Evolutionary conservation across 805 yeast species (phyloP), one percentile per base, ranked within the genome.

Genomic region (Metschnikowia henanensis): DNA sequence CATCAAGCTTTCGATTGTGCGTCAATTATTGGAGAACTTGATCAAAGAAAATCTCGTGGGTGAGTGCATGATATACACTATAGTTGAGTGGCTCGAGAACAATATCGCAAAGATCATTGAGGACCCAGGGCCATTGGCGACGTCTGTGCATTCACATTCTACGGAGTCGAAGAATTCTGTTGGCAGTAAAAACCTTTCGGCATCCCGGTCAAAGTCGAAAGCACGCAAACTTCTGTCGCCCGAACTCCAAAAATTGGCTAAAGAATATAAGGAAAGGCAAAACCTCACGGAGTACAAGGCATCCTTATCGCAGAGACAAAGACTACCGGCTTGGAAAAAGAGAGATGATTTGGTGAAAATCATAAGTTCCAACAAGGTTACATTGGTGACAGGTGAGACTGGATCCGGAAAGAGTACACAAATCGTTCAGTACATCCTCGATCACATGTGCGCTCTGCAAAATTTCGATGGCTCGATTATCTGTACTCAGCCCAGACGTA

Each of bases 401-500:
- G 98, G 98, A 55, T 91, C 97, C 1, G 98, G 98, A 53, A 92
- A 92, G 59, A 88, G 97, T 1, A 92, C 99, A 0, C 99, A 92
- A 60, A 80, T 88, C 5, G 96, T 89, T 5, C 99, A 92, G 61
- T 92, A 90, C 53, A 70, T 92, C 17, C 65, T 92, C 15, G 98
- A 92, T 60, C 72, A 81, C 30, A 56, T 87, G 46, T 72, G 77
- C 37, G 35, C 65, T 0, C 59, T 64, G 10, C 76, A 76, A 0
- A 78, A 77, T 48, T 83, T 73, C 49, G 61, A 66, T 19, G 75
- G 84, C 3, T 76, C 73, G 30, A 85, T 92, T 4, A 68, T 92
- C 1, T 90, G 97, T 64, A 90, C 97, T 0, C 98, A 92, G 63
- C 99, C 99, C 2, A 77, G 99, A 64, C 83, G 98, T 73, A 91